A percentile compares a stretch with the other conserved stretches of the same genome.
Conservation (phyloP, 768 basidiomycete species). For the Amyloporia xantha region DNA sequence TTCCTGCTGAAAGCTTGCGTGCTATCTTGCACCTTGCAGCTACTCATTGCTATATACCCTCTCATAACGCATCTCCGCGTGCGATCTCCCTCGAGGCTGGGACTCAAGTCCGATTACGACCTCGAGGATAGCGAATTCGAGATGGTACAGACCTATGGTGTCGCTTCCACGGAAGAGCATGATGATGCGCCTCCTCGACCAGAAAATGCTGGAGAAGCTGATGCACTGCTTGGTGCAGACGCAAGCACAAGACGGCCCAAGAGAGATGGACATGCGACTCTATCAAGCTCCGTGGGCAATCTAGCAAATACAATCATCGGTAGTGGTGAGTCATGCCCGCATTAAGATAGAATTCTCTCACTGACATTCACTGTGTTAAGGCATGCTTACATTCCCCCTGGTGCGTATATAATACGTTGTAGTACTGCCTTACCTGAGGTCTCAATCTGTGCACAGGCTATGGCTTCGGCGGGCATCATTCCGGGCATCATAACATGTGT, state of each 20-base stretch:
- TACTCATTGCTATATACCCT: slow-evolving; percentile 3
- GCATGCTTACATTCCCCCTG: slow-evolving; percentile 86
- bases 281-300: slow-evolving; percentile 70
- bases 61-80: background rate
- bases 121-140: slow-evolving; percentile 33
- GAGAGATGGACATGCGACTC: slow-evolving; percentile 60
- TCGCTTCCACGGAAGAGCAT: slow-evolving; percentile 27
- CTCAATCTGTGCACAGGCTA: slow-evolving; percentile 46
- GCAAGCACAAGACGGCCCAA: slow-evolving; percentile 25
- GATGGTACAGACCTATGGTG: slow-evolving; percentile 68
- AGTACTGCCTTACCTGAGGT: background rate
- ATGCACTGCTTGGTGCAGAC: slow-evolving; percentile 50
- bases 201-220: slow-evolving; percentile 40
- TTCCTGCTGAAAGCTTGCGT: slow-evolving; percentile 5
- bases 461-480: slow-evolving; percentile 85
- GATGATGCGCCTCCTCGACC: slow-evolving; percentile 21
- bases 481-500: slow-evolving; percentile 87
- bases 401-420: slow-evolving; percentile 33
- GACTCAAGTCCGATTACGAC: background rate
- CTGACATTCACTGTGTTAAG: slow-evolving; percentile 31
- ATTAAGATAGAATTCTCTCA: background rate
- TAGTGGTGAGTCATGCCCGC: slow-evolving; percentile 48
- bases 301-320: slow-evolving; percentile 89
- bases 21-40: slow-evolving; percentile 7
- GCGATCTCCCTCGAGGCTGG: background rate